phyloP scores from a whole-genome alignment of 139 green algal species.

The Chlorella sorokiniana region DNA sequence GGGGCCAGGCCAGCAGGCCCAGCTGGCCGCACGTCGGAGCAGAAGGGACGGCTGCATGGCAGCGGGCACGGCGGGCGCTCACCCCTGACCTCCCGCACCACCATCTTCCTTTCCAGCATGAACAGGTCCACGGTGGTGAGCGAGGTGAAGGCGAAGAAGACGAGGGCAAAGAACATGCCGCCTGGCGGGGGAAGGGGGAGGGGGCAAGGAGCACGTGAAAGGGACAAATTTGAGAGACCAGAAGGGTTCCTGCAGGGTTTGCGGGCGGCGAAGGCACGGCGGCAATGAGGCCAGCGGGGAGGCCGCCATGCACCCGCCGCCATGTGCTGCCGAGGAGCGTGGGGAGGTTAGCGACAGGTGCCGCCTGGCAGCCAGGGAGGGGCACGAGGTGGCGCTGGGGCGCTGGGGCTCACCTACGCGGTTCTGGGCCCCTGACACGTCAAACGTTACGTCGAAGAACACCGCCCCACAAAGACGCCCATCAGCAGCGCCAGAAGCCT shows the following conservation, averaged over 20 bases:
- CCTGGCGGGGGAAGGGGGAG: constrained; percentile 42
- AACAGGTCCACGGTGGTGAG: constrained; percentile 76
- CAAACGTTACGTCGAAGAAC: constrained; percentile 62
- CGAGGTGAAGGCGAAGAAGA: constrained; percentile 78
- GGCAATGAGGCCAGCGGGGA: too few relatives aligned
- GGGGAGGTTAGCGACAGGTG: too few relatives aligned
- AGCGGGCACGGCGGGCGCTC: background rate
- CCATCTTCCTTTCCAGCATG: constrained; percentile 65
- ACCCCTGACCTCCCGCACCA: constrained; percentile 47
- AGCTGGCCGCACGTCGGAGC: too few relatives aligned
- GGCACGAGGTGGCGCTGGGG: too few relatives aligned
- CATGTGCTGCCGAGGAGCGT: too few relatives aligned
- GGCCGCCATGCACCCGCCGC: too few relatives aligned
- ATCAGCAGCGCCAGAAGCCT: constrained; percentile 54
- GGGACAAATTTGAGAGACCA: too few relatives aligned
- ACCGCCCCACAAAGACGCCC: constrained; percentile 69
- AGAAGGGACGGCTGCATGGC: too few relatives aligned
- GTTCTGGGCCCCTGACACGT: constrained; percentile 73
- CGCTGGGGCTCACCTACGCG: constrained; percentile 46
- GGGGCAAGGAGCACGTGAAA: background rate
- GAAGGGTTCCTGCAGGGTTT: too few relatives aligned
- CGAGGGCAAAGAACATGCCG: constrained; percentile 80
- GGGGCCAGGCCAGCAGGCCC: too few relatives aligned
- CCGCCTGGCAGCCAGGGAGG: too few relatives aligned
- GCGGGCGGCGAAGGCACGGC: too few relatives aligned